Evolutionary conservation across 805 yeast species (phyloP), one percentile per base, ranked within the genome.

Genomic region (Jamesozyma hellenica): DNA sequence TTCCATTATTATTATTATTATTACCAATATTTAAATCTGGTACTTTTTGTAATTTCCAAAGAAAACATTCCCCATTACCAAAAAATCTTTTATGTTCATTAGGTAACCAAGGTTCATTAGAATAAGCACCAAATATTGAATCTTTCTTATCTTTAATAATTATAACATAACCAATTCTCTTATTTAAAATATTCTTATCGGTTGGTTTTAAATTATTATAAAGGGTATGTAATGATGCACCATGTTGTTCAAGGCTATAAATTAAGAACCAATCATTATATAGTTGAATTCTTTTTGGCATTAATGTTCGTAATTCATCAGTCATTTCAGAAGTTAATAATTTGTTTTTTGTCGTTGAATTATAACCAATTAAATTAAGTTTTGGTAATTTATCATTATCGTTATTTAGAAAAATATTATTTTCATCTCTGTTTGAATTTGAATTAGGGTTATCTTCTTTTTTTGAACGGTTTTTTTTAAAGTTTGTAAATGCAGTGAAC

Each of bases 21-120:
- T 29, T 28, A 31, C n/a, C 14, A 8, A 38, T 31, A 13, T n/a
- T 33, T n/a, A 41, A 32, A 37, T 61, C 57, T 25, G 60, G 61
- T 6, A 68, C 67, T 25, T 55, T 61, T 45, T 75, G 82, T n/a
- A 73, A 53, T 47, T 79, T 82, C 95, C 96, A 90, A 17, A 90
- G 67, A 51, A 92, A 88, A 55, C 97, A 87, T 58, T 90, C 96
- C 1, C 96, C 96, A 61, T 88, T 88, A 1, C 98, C 98, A 50
- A 79, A 82, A 62, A 79, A 90, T 42, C 84, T 69, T 51, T 75
- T 75, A 36, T 74, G 73, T 36, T 84, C 94, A 42, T 79, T 72
- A 1, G 87, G 81, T 42, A 73, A 77, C 42, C 83, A 69, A 40
- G 72, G 67, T 49, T 84, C 95, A 57, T 86, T 86, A 35, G 78